A percentile compares a stretch with the other conserved stretches of the same genome.
phyloP scores from a whole-genome alignment of 169 alveolate species.

The Eimeria maxima region DNA sequence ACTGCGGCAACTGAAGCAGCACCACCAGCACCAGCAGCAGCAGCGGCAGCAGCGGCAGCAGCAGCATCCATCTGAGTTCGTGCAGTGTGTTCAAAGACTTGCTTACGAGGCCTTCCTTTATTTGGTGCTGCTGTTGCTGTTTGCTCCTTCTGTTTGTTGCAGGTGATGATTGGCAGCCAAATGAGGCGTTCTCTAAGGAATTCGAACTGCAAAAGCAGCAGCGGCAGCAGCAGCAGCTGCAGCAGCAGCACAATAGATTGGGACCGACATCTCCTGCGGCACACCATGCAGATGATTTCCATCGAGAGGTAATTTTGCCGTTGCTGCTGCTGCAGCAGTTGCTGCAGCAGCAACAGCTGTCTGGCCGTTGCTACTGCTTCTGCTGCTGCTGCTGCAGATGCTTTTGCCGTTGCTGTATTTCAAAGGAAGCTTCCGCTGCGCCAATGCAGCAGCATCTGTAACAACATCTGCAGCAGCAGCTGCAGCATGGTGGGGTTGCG shows the following conservation, averaged over 20 bases:
- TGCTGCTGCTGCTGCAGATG: not conserved
- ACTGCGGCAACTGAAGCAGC: not conserved
- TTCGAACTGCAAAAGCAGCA: conserved; percentile 31
- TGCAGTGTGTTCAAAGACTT: not conserved
- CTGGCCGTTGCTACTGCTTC: not conserved
- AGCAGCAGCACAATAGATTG: not conserved
- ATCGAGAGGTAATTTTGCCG: not conserved
- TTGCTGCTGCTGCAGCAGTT: conserved; percentile 18
- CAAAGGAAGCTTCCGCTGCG: not conserved
- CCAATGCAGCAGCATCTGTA: not conserved
- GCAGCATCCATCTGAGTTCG: not conserved
- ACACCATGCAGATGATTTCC: not conserved
- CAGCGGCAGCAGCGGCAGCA: not conserved
- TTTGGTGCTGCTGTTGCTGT: conserved; percentile 24
- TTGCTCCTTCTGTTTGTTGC: conserved; percentile 14
- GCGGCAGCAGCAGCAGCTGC: conserved; percentile 54
- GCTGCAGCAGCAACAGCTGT: conserved; percentile 8
- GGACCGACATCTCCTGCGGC: not conserved
- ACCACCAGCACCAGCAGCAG: not conserved
- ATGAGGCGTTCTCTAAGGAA: conserved; percentile 20
- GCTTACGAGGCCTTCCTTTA: not conserved
- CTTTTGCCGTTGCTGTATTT: not conserved
- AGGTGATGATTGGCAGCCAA: conserved; percentile 70
- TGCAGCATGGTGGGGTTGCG: not conserved
- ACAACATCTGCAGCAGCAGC: conserved; percentile 30